These are phyloP conservation scores for Lophiotrema nucula DNA, from an alignment of 495 filamentous ascomycete species.

Conservation along the genomic window DNA sequence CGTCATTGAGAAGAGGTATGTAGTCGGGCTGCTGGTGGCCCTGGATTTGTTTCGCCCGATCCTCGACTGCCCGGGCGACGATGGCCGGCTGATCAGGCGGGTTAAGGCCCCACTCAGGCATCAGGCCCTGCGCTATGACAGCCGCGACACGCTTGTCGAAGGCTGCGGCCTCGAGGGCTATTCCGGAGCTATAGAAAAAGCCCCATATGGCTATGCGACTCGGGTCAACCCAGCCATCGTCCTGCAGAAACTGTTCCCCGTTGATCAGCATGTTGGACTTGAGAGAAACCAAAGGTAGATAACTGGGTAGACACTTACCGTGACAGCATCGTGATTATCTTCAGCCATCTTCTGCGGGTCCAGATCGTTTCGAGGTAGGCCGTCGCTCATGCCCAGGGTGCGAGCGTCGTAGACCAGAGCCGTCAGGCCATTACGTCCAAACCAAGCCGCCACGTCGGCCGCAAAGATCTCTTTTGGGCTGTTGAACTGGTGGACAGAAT, in stretches of 20 bases:
- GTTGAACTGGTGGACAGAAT: slow-evolving; percentile 1
- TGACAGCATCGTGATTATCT: slow-evolving; percentile 7
- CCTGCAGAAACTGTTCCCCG: neutral
- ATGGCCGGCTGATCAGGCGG: neutral
- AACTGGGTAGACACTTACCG: no score
- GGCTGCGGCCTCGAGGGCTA: neutral
- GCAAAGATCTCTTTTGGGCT: slow-evolving; percentile 1
- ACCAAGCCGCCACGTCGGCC: neutral
- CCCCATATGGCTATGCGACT: neutral
- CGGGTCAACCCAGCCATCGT: slow-evolving; percentile 3
- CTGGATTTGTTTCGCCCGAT: neutral
- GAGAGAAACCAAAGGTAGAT: neutral
- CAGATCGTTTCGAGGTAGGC: slow-evolving; percentile 8
- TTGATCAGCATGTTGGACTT: neutral
- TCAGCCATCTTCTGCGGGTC: neutral
- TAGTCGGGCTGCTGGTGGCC: slow-evolving; percentile 1
- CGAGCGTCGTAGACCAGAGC: slow-evolving; percentile 7
- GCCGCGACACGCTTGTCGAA: neutral
- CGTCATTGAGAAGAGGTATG: neutral
- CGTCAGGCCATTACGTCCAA: slow-evolving; percentile 1
- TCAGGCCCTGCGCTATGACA: neutral
- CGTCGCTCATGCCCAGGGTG: slow-evolving; percentile 4
- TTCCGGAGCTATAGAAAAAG: neutral
- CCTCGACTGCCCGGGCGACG: neutral
- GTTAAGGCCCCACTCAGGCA: neutral